phyloP scores from a whole-genome alignment of 2,329 filamentous ascomycete species.

The Geosmithia putterillii region DNA sequence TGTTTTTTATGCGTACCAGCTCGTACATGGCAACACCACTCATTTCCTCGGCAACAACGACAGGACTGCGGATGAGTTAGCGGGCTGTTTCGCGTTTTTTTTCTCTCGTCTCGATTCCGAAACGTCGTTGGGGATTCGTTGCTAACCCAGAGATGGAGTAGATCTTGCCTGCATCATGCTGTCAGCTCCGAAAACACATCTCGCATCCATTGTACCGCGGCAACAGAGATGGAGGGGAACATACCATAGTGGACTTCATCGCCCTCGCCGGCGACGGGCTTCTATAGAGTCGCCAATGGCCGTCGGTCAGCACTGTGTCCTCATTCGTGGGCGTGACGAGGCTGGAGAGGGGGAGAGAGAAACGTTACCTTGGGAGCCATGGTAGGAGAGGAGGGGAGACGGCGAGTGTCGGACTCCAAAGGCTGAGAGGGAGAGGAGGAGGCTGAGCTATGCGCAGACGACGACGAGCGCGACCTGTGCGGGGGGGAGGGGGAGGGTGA shows the following conservation, averaged over 20 bases:
- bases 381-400: conserved; percentile 19
- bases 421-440: conserved; percentile 10
- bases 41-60: conserved; percentile 97
- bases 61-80: conserved; percentile 46
- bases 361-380: conserved; percentile 42
- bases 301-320: background rate
- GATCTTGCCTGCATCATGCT: conserved; percentile 37
- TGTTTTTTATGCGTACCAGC: conserved; percentile 48
- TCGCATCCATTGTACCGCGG: background rate
- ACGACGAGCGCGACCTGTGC: conserved; percentile 15
- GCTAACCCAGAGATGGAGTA: conserved; percentile 50
- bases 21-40: conserved; percentile 99
- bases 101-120: background rate
- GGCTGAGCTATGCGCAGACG: conserved; percentile 14
- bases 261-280: conserved; percentile 21
- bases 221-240: conserved; percentile 6
- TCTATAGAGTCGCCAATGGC: conserved; percentile 9
- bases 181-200: background rate
- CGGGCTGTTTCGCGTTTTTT: background rate
- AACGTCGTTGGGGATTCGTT: conserved; percentile 1
- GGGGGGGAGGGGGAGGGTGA: conserved; percentile 12
- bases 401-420: conserved; percentile 12
- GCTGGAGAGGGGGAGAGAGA: conserved; percentile 1
- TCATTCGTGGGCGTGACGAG: background rate
- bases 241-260: conserved; percentile 27